These are phyloP conservation scores for Oryza punctata DNA, from an alignment of 176 grass and related monocot genomes.

Conservation along the genomic window DNA sequence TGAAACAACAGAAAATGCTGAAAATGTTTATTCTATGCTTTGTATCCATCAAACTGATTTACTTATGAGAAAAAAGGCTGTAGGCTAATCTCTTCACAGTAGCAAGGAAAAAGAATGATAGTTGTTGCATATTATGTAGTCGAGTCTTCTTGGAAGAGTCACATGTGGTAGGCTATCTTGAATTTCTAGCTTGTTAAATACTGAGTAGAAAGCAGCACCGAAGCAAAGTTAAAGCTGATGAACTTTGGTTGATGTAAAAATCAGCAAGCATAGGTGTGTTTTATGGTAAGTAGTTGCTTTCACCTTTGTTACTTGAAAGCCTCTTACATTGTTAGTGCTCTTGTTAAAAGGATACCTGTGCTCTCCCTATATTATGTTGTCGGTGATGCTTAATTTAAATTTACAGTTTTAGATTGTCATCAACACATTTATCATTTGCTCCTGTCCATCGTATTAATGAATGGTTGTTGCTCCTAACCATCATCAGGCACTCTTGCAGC, in stretches of 20 bases:
- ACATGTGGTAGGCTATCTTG: constrained; percentile 29
- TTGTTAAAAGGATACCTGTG: constrained; percentile 24
- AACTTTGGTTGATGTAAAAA: constrained; percentile 49
- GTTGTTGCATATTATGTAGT: constrained; percentile 43
- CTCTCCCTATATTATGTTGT: constrained; percentile 29
- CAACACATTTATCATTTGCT: not conserved
- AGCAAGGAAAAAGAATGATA: constrained; percentile 46
- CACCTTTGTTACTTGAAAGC: constrained; percentile 38
- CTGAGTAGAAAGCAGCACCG: constrained; percentile 30
- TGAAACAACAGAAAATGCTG: constrained; percentile 43
- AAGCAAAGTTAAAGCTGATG: constrained; percentile 49
- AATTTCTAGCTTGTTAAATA: constrained; percentile 34
- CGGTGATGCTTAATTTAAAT: constrained; percentile 40
- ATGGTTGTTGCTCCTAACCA: not conserved
- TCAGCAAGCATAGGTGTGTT: constrained; percentile 50
- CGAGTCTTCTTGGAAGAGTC: constrained; percentile 13
- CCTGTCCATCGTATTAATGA: not conserved
- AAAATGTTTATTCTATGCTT: constrained; percentile 47
- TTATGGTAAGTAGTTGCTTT: constrained; percentile 52
- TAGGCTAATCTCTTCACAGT: constrained; percentile 57
- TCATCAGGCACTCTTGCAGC: not conserved
- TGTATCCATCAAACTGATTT: constrained; percentile 45
- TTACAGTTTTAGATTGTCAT: constrained; percentile 40
- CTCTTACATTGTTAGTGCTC: constrained; percentile 20
- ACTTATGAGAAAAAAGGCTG: constrained; percentile 47